Evolutionary conservation across 1,284 basidiomycete genomes (phyloP), one percentile per base, ranked within the genome.

Genomic region (Pyrrhoderma noxium): DNA sequence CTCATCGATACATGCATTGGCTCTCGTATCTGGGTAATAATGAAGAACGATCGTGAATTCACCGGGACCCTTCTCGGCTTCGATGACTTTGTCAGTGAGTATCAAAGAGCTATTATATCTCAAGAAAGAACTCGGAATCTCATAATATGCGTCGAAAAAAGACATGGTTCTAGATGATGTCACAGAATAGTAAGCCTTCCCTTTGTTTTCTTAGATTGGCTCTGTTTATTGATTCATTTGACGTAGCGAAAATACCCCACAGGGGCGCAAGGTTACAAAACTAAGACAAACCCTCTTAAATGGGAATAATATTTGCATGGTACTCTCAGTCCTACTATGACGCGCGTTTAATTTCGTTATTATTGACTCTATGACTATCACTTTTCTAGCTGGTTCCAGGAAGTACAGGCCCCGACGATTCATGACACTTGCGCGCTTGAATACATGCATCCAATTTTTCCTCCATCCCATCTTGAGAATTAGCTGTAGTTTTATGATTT

Each of bases 41-140:
- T 94, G 89, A 96, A 96, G 73, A 86, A 80, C 58, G 92, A 97
- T 58, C 84, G 91, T 49, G 93, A 97, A 71, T 96, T 96, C 70
- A 90, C 88, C 14, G 95, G 95, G n/a, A 98, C 85, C 2, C 73
- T 99, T 45, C 78, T 95, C 40, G 95, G 96, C 2, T 99, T 99
- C 63, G 96, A 99, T 67, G 95, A 99, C 70, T 99, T 95, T 67
- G 95, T 99, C 67, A 99, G 95, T 98, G 68, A 81, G 95, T 97
- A 45, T 22, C 14, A n/a, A n/a, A n/a, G n/a, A 21, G 19, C 18
- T 8, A 43, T 22, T 44, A 13, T n/a, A 8, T 47, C 27, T 31
- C 11, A 40, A 40, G 5, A 7, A 18, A 5, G 38, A 14, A 7
- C 8, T 5, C 14, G 14, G 38, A 40, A 16, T 5, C 38, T 18